Evolutionary conservation across 208 protist species (phyloP).

Genomic region (Leishmania tarentolae): DNA sequence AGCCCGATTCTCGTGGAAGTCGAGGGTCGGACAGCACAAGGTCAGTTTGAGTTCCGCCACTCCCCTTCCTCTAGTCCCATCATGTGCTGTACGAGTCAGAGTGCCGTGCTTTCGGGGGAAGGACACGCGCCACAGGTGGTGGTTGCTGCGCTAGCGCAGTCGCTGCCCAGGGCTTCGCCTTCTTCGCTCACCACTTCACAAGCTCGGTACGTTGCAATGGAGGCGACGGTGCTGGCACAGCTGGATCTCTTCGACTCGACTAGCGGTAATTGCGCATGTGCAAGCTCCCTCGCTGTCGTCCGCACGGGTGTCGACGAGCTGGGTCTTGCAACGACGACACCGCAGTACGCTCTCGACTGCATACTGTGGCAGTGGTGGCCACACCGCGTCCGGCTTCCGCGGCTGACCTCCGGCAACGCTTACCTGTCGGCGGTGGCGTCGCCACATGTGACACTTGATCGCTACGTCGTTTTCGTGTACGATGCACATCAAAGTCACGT

Average conservation of each 20-base stretch:
- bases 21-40: slow-evolving; percentile 26
- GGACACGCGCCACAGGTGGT: background rate
- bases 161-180: background rate
- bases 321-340: slow-evolving; percentile 30
- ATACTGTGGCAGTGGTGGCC: slow-evolving; percentile 76
- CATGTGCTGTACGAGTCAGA: background rate
- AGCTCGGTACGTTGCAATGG: slow-evolving; percentile 13
- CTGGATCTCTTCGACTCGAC: slow-evolving; percentile 12
- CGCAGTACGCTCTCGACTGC: slow-evolving; percentile 34
- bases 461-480: slow-evolving; percentile 68
- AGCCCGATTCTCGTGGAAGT: background rate
- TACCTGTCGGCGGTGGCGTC: slow-evolving; percentile 57
- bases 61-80: slow-evolving; percentile 14
- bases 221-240: slow-evolving; percentile 24
- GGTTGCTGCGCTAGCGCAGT: background rate
- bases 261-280: background rate
- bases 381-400: slow-evolving; percentile 50
- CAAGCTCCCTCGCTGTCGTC: slow-evolving; percentile 25
- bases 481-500: slow-evolving; percentile 37
- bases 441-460: slow-evolving; percentile 23
- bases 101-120: background rate
- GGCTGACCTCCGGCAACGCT: slow-evolving; percentile 40
- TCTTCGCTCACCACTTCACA: background rate
- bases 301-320: slow-evolving; percentile 32
- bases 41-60: slow-evolving; percentile 23